A percentile compares a stretch with the other conserved stretches of the same genome.
phyloP scores from a whole-genome alignment of 2,329 filamentous ascomycete species.

The Neodidymelliopsis sp. region DNA sequence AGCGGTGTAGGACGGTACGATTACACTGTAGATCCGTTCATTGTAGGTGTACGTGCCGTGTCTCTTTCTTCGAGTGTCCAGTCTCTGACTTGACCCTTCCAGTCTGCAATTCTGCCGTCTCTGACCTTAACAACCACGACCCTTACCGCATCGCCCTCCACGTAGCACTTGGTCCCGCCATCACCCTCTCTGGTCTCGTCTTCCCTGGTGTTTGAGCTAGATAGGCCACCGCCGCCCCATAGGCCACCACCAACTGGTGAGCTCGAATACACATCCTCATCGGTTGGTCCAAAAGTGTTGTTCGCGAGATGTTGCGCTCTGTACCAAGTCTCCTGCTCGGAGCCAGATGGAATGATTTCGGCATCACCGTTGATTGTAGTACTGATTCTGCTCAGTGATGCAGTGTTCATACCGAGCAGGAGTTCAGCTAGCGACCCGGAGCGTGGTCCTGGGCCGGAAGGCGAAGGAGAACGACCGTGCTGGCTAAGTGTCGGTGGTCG shows the following conservation, averaged over 20 bases:
- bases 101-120: constrained; percentile 89
- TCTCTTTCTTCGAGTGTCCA: constrained; percentile 55
- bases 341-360: constrained; percentile 72
- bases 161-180: constrained; percentile 68
- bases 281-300: constrained; percentile 75
- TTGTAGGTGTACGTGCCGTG: neutral
- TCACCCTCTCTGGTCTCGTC: constrained; percentile 50
- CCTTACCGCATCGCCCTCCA: constrained; percentile 82
- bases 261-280: constrained; percentile 38
- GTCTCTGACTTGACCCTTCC: constrained; percentile 92
- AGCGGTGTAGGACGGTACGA: neutral
- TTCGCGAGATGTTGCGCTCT: constrained; percentile 85
- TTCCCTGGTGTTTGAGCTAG: constrained; percentile 49
- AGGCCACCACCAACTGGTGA: constrained; percentile 47
- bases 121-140: constrained; percentile 86
- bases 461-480: constrained; percentile 65
- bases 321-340: constrained; percentile 85
- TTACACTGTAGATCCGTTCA: constrained; percentile 8
- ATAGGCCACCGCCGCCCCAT: constrained; percentile 61
- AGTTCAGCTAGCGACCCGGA: constrained; percentile 81
- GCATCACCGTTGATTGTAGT: constrained; percentile 94
- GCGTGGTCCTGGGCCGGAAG: constrained; percentile 57
- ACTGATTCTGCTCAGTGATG: constrained; percentile 84
- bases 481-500: constrained; percentile 76
- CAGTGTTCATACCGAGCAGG: constrained; percentile 89